Conservation (phyloP, 495 filamentous ascomycete species). For the Xylaria nigripes region DNA sequence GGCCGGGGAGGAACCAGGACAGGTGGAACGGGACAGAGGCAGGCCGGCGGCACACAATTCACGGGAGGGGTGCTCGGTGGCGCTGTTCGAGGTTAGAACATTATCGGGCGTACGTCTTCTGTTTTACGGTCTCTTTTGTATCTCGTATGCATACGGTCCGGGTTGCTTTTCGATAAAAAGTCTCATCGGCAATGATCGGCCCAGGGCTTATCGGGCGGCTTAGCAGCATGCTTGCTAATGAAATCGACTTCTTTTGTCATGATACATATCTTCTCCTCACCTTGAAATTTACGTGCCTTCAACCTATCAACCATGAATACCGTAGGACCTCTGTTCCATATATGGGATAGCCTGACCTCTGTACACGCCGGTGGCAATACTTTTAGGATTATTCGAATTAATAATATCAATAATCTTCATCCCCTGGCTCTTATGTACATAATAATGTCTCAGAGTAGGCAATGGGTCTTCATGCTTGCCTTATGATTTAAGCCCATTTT, state of each 20-base stretch:
- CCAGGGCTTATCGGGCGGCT: slow-evolving; percentile 9
- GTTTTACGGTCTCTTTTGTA: slow-evolving; percentile 21
- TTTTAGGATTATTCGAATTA: no score
- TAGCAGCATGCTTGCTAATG: slow-evolving; percentile 7
- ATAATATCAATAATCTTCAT: no score
- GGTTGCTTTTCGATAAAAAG: slow-evolving; percentile 18
- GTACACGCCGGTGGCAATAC: no score
- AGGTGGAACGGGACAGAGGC: slow-evolving; percentile 45
- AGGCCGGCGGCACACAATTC: slow-evolving; percentile 51
- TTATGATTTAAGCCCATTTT: no score
- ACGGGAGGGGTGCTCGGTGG: slow-evolving; percentile 50
- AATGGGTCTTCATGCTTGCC: no score
- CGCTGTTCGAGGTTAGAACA: slow-evolving; percentile 42
- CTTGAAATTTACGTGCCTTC: neutral
- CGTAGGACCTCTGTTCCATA: no score
- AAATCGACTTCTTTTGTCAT: slow-evolving; percentile 1
- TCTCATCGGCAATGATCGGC: slow-evolving; percentile 6
- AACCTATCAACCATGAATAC: neutral
- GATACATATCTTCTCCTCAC: neutral
- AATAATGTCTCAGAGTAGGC: neutral
- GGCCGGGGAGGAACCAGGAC: slow-evolving; percentile 57
- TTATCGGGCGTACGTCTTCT: slow-evolving; percentile 6
- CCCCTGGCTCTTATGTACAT: neutral
- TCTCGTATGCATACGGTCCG: slow-evolving; percentile 23
- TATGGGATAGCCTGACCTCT: no score